Percentiles rank a stretch among this genome's conserved stretches.
phyloP scores from a whole-genome alignment of 228 moss, liverwort and hornwort genomes.

The Sphagnum fallax region DNA sequence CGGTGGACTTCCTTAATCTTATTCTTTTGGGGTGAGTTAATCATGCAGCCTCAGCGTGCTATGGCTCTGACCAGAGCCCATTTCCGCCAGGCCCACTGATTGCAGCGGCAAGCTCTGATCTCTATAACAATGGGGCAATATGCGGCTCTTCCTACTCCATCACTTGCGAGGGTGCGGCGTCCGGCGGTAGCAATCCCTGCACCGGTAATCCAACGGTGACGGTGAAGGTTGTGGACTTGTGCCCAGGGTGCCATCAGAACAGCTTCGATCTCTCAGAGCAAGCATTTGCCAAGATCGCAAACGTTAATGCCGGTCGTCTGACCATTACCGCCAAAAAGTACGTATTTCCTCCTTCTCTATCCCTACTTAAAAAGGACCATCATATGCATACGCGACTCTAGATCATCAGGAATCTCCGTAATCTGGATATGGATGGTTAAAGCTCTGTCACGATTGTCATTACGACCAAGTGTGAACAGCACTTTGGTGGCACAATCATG shows the following conservation, averaged over 20 bases:
- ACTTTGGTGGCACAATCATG: too few species aligned
- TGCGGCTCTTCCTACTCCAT: slow-evolving; percentile 12
- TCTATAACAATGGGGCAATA: slow-evolving; percentile 9
- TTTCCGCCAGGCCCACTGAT: not conserved
- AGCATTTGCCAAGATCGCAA: slow-evolving; percentile 19
- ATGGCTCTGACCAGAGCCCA: slow-evolving; percentile 6
- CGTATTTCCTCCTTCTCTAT: not conserved
- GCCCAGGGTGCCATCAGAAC: slow-evolving; percentile 11
- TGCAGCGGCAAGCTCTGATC: slow-evolving; percentile 18
- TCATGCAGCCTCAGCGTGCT: slow-evolving; percentile 21
- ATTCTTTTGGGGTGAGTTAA: not conserved
- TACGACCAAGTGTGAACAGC: too few species aligned
- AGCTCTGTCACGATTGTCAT: too few species aligned
- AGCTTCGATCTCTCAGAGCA: slow-evolving; percentile 23
- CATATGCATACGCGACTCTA: too few species aligned
- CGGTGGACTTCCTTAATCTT: not conserved
- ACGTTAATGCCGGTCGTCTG: slow-evolving; percentile 22
- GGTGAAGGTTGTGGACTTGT: slow-evolving; percentile 16
- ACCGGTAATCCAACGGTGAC: slow-evolving; percentile 8
- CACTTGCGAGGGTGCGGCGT: slow-evolving; percentile 12
- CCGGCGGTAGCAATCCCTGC: slow-evolving; percentile 14
- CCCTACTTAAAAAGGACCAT: too few species aligned
- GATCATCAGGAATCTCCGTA: too few species aligned
- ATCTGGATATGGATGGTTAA: too few species aligned
- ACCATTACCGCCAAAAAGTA: not conserved